Percentiles rank a stretch among this genome's conserved stretches.
phyloP scores from a whole-genome alignment of 352 stramenopile genomes.

The Globisporangium megalacanthum region DNA sequence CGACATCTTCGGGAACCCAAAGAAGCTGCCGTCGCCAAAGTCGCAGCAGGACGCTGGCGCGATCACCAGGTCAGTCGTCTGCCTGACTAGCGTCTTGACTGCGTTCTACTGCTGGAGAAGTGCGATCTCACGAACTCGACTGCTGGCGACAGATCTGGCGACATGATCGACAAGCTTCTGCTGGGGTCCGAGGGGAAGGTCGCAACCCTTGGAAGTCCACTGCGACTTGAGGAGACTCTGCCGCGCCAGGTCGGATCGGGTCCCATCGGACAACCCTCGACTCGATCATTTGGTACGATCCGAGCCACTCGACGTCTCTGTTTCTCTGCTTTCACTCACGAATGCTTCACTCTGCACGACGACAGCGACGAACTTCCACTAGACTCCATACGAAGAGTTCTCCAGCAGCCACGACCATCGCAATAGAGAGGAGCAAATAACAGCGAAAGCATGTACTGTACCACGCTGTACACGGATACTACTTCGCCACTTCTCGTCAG shows the following conservation, averaged over 20 bases:
- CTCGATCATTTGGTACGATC: not conserved
- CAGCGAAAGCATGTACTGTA: not conserved
- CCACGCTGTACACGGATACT: not conserved
- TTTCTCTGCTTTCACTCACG: too few species aligned
- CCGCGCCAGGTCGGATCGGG: conserved; percentile 3
- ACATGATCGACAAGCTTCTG: conserved; percentile 52
- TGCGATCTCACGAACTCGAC: not conserved
- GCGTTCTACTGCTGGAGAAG: not conserved
- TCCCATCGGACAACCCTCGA: not conserved
- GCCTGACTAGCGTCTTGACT: not conserved
- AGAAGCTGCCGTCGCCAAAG: conserved; percentile 23
- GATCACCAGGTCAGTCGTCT: not conserved
- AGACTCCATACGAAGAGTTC: not conserved
- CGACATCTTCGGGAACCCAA: conserved; percentile 63
- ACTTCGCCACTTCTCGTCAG: conserved; percentile 2
- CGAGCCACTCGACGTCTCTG: not conserved
- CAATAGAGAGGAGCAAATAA: not conserved
- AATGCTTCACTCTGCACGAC: too few species aligned
- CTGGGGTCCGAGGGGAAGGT: conserved; percentile 11
- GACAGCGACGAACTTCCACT: not conserved
- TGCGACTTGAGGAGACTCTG: not conserved
- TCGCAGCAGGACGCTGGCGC: not conserved
- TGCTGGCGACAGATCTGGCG: conserved; percentile 13
- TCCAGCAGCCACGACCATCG: not conserved
- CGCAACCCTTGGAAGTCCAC: not conserved